Evolutionary conservation across 2,329 filamentous ascomycete species (phyloP).

Genomic region (Pseudogymnoascus sp.): DNA sequence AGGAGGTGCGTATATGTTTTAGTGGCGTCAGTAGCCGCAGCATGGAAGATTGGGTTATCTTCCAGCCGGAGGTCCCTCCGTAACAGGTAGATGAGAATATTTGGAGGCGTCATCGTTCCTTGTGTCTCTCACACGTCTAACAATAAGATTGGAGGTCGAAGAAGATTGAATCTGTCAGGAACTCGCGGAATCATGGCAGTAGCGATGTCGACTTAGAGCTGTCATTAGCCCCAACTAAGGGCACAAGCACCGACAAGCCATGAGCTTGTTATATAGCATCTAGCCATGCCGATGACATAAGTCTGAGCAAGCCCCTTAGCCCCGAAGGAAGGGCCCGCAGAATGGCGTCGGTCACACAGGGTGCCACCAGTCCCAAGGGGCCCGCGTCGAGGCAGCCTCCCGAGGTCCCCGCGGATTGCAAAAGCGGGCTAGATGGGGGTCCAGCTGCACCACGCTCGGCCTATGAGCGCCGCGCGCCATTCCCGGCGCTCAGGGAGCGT

Average conservation of each 20-base stretch:
- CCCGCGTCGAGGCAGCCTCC: slow-evolving; percentile 7
- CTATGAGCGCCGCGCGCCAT: not conserved
- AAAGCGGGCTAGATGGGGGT: slow-evolving; percentile 8
- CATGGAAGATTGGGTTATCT: slow-evolving; percentile 69
- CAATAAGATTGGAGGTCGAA: not conserved
- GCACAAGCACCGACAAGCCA: not conserved
- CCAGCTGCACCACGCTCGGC: slow-evolving; percentile 1
- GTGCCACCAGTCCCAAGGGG: slow-evolving; percentile 7
- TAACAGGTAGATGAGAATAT: slow-evolving; percentile 63
- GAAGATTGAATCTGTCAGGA: not conserved
- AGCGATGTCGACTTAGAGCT: not conserved
- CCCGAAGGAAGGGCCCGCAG: slow-evolving; percentile 8
- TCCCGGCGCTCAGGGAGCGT: slow-evolving; percentile 3
- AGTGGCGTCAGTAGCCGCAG: slow-evolving; percentile 40
- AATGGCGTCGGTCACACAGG: not conserved
- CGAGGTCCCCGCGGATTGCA: slow-evolving; percentile 6
- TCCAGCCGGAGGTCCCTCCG: slow-evolving; percentile 66
- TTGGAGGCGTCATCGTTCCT: slow-evolving; percentile 32
- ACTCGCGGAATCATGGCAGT: slow-evolving; percentile 3
- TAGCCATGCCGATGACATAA: not conserved
- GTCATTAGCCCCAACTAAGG: not conserved
- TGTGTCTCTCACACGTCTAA: not conserved
- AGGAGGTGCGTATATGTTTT: slow-evolving; percentile 56
- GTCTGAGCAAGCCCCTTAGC: not conserved
- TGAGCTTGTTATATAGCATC: slow-evolving; percentile 10